phyloP scores from a whole-genome alignment of 192 early-diverging fungal species.

The Gryganskiella cystojenkinii region DNA sequence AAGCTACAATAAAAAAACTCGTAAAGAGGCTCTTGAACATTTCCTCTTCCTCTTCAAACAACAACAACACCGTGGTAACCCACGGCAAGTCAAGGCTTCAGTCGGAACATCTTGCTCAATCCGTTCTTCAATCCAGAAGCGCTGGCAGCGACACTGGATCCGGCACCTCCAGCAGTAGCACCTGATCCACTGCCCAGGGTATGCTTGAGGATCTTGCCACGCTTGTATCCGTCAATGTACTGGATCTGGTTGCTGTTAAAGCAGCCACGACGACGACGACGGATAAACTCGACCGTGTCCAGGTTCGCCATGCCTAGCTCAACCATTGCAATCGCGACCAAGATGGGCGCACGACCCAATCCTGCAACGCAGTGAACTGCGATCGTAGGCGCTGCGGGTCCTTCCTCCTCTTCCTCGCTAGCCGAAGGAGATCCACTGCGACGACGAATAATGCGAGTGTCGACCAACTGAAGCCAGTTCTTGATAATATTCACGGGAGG shows the following conservation, averaged over 20 bases:
- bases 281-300: conserved; percentile 81
- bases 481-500: conserved; percentile 76
- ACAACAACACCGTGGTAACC: background rate
- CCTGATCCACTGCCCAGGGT: conserved; percentile 28
- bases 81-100: conserved; percentile 52
- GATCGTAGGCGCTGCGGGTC: conserved; percentile 52
- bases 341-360: conserved; percentile 86
- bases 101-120: conserved; percentile 55
- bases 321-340: conserved; percentile 87
- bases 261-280: conserved; percentile 78
- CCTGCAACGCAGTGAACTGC: conserved; percentile 88
- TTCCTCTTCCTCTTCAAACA: too few species aligned
- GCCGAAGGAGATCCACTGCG: conserved; percentile 31
- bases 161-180: background rate
- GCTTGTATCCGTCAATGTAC: conserved; percentile 65
- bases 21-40: too few species aligned
- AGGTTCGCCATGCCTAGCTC: conserved; percentile 82
- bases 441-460: conserved; percentile 58
- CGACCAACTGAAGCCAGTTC: conserved; percentile 78
- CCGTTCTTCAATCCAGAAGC: conserved; percentile 41
- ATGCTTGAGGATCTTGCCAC: conserved; percentile 49
- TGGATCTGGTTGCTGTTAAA: conserved; percentile 85
- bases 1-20: too few species aligned
- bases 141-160: too few species aligned
- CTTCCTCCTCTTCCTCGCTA: conserved; percentile 44